phyloP scores from a whole-genome alignment of 495 filamentous ascomycete genomes.

The Aspergillus saccharolyticus region DNA sequence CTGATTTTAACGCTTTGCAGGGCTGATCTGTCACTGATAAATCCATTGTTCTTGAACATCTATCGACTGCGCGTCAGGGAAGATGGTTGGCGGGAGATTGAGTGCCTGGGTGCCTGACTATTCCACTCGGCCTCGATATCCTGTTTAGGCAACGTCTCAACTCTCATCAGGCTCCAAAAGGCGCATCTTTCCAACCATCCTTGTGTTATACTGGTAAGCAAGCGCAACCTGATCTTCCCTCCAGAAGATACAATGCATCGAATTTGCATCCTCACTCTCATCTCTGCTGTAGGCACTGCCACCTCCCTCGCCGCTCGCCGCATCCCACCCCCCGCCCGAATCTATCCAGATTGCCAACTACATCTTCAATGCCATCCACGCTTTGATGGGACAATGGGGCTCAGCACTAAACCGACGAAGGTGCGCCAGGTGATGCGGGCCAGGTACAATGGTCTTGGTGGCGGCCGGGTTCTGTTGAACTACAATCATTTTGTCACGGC shows the following conservation, averaged over 20 bases:
- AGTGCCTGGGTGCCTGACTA: background rate
- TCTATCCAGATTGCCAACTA: conserved; percentile 33
- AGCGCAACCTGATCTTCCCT: background rate
- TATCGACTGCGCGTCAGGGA: background rate
- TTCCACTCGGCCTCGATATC: background rate
- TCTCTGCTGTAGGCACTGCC: background rate
- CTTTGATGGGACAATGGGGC: conserved; percentile 54
- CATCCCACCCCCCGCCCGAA: background rate
- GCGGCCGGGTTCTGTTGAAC: background rate
- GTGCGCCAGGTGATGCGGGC: background rate
- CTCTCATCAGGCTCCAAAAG: too few species aligned
- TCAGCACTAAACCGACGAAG: conserved; percentile 33
- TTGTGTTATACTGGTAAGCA: background rate
- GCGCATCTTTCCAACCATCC: background rate
- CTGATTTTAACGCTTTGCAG: too few species aligned
- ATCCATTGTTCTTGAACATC: too few species aligned
- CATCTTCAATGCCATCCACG: conserved; percentile 57
- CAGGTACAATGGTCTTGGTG: background rate
- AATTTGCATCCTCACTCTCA: background rate
- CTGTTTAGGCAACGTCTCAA: background rate
- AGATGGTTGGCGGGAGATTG: background rate
- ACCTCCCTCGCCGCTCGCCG: background rate
- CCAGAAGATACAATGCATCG: background rate
- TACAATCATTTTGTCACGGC: background rate
- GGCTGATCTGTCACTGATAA: too few species aligned